Conservation (phyloP, 345 rosid genomes). For the Eucalyptus regnans region DNA sequence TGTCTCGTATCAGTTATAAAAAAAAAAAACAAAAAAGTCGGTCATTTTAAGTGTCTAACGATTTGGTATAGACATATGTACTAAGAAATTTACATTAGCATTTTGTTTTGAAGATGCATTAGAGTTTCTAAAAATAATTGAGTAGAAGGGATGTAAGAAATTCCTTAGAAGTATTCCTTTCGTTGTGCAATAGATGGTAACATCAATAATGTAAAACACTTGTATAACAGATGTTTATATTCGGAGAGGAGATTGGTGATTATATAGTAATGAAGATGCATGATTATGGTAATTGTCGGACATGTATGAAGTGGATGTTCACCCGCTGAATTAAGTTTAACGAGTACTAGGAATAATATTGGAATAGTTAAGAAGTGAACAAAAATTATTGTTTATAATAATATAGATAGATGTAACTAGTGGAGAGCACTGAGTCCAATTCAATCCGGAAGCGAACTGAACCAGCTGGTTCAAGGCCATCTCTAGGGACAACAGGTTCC, state of each 20-base stretch:
- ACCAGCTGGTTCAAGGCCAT: background rate
- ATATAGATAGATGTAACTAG: background rate
- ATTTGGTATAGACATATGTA: too few species aligned
- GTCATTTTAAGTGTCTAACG: too few species aligned
- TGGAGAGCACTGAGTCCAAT: background rate
- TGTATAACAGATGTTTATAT: too few species aligned
- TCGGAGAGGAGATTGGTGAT: background rate
- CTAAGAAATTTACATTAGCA: background rate
- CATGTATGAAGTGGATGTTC: background rate
- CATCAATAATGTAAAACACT: background rate
- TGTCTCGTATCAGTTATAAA: too few species aligned
- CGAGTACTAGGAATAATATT: background rate
- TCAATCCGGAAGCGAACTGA: background rate
- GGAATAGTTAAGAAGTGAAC: background rate
- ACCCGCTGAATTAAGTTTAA: background rate
- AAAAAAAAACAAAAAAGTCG: too few species aligned
- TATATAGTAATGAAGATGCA: background rate
- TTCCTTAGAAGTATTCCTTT: background rate
- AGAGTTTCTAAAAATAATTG: background rate
- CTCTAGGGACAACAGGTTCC: background rate
- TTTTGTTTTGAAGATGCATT: too few species aligned
- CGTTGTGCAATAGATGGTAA: background rate
- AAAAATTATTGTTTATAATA: background rate
- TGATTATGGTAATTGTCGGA: background rate
- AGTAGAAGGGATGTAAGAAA: background rate